A percentile compares a stretch with the other conserved stretches of the same genome.
These are phyloP conservation scores for Chlamydomonas urium DNA, from an alignment of 139 green algal species.

Conservation along the genomic window DNA sequence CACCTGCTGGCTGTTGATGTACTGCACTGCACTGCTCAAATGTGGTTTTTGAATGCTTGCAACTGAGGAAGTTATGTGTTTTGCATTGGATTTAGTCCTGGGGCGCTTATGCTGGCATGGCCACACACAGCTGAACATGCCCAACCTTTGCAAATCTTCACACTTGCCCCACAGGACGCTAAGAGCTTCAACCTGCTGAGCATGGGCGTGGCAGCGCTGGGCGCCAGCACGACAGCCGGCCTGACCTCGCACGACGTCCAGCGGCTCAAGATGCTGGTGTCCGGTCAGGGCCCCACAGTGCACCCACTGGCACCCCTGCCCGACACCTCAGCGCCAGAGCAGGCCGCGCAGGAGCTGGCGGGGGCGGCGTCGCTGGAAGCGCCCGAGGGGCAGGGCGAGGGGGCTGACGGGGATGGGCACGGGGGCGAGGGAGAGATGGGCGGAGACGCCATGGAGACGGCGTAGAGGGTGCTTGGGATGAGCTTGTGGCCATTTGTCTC, in stretches of 20 bases:
- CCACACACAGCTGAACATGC: too few relatives aligned
- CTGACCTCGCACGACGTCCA: constrained; percentile 47
- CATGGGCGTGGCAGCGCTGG: constrained; percentile 67
- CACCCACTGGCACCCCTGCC: not conserved
- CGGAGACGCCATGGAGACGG: too few relatives aligned
- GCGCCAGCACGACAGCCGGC: constrained; percentile 33
- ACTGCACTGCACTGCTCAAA: too few relatives aligned
- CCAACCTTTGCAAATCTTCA: too few relatives aligned
- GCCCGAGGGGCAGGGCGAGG: not conserved
- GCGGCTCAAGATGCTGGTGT: constrained; percentile 40
- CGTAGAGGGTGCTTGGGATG: too few relatives aligned
- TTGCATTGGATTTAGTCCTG: too few relatives aligned
- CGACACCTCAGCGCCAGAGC: not conserved
- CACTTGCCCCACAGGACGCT: constrained; percentile 17
- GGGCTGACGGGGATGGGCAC: not conserved
- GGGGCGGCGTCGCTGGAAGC: not conserved
- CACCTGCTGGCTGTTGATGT: too few relatives aligned
- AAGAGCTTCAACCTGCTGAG: constrained; percentile 52
- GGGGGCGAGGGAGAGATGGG: too few relatives aligned
- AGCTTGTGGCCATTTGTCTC: too few relatives aligned
- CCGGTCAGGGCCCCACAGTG: constrained; percentile 12
- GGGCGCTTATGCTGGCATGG: too few relatives aligned
- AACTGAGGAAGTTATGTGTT: too few relatives aligned
- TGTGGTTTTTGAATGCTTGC: too few relatives aligned
- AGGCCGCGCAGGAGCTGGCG: not conserved